These are phyloP conservation scores for Populus pruinosa DNA, from an alignment of 345 rosid genomes.

Conservation along the genomic window DNA sequence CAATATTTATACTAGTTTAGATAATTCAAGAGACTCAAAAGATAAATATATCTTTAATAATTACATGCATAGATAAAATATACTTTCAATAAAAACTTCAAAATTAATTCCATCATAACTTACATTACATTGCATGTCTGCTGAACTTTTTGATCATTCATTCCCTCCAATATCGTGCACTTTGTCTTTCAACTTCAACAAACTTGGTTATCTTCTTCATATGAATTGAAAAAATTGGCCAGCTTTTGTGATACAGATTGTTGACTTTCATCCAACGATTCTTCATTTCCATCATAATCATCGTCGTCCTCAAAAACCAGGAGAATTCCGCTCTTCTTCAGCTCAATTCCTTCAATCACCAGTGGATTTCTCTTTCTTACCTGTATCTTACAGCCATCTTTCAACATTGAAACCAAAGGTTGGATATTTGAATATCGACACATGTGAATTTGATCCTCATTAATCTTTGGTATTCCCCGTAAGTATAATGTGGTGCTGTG, in stretches of 20 bases:
- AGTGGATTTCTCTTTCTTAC: slow-evolving; percentile 25
- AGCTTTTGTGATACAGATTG: slow-evolving; percentile 41
- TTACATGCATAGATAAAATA: no score
- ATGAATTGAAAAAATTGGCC: slow-evolving; percentile 37
- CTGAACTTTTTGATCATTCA: neutral
- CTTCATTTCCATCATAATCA: slow-evolving; percentile 44
- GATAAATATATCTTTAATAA: no score
- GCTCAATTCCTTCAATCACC: slow-evolving; percentile 21
- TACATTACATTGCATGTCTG: neutral
- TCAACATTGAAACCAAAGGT: slow-evolving; percentile 35
- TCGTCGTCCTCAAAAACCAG: slow-evolving; percentile 45
- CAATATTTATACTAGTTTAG: no score
- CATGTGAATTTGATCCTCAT: slow-evolving; percentile 49
- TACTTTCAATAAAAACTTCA: no score
- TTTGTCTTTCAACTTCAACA: neutral
- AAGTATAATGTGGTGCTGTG: slow-evolving; percentile 22
- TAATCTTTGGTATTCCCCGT: slow-evolving; percentile 45
- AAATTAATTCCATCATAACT: no score
- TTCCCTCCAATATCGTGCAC: neutral
- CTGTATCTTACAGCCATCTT: slow-evolving; percentile 36
- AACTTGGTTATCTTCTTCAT: slow-evolving; percentile 4
- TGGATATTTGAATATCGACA: slow-evolving; percentile 35
- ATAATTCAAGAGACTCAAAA: no score
- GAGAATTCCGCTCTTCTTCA: slow-evolving; percentile 44
- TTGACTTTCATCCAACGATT: slow-evolving; percentile 30